Evolutionary conservation across 768 basidiomycete species (phyloP), one percentile per base, ranked within the genome.

Genomic region (Leccinum uliginosum): DNA sequence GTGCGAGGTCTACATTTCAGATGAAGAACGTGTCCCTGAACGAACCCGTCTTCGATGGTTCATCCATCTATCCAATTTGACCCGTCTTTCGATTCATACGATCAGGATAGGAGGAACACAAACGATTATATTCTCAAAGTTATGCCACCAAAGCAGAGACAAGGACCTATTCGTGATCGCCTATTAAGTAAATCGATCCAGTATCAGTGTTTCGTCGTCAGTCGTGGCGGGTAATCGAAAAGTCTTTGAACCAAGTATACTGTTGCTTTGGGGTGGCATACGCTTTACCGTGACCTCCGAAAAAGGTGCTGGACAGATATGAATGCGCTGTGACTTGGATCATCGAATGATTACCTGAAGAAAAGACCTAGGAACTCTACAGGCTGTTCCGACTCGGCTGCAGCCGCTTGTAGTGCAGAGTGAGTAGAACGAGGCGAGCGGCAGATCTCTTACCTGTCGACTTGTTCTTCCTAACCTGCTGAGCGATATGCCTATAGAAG

Each of bases 251-350:
- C 84, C 86, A 91, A 1, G 80, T 77, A 61, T 84, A 84, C 67
- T 91, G 91, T 67, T 90, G 84, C 60, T 71, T 79, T 3, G 90
- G 89, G 17, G 87, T 85, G 15, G 86, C 87, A 64, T 82, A 91
- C 44, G 78, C 63, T 5, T 73, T 62, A 5, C 82, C 83, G 59
- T 91, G 88, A 0, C 89, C 90, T 11, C 89, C 90, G 62, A 91
- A 91, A 72, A 89, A 89, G 7, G 87, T 86, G 60, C 86, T 87
- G 3, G 50, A 32, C 32, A 19, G 52, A n/a, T 17, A 55, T 62
- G 46, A 63, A 51, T 30, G 40, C 4, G 21, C 38, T 3, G 15
- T 12, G 15, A 15, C 38, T 8, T 8, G 24, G 44, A 49, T 29
- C 49, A 19, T 24, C 8, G 24, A 12, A n/a, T 0, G 50, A 67